A percentile compares a stretch with the other conserved stretches of the same genome.
These are phyloP conservation scores for Chenopodium formosanum DNA, from an alignment of 148 eudicot species.

Conservation along the genomic window DNA sequence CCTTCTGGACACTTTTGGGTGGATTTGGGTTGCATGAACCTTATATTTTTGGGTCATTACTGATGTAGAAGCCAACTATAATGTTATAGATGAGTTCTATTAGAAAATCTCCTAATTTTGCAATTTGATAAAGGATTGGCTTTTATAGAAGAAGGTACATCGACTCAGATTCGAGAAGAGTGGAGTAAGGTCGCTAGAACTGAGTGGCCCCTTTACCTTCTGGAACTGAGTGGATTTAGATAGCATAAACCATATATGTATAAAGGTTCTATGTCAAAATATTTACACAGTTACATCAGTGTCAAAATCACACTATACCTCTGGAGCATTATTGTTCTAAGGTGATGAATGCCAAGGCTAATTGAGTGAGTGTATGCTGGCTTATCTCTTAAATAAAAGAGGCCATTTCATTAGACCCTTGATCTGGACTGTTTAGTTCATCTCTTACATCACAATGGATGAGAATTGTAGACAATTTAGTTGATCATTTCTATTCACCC, in stretches of 20 bases:
- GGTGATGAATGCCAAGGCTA: not conserved
- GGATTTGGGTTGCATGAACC: not conserved
- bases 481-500: not conserved
- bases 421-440: not conserved
- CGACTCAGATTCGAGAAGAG: no score
- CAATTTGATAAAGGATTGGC: not conserved
- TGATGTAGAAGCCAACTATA: not conserved
- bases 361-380: not conserved
- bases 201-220: not conserved
- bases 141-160: not conserved
- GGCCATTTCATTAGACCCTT: not conserved
- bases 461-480: not conserved
- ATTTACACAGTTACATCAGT: not conserved
- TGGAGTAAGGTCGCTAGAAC: no score
- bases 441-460: not conserved
- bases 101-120: not conserved
- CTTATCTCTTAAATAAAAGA: not conserved
- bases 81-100: not conserved
- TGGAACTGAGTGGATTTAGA: not conserved
- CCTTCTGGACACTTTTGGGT: not conserved
- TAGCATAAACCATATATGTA: not conserved
- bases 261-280: not conserved
- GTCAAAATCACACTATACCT: not conserved
- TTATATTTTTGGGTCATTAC: no score
- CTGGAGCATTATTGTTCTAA: not conserved